These are phyloP conservation scores for Sphagnum contortum DNA, from an alignment of 225 moss, liverwort and hornwort genomes.

Conservation along the genomic window DNA sequence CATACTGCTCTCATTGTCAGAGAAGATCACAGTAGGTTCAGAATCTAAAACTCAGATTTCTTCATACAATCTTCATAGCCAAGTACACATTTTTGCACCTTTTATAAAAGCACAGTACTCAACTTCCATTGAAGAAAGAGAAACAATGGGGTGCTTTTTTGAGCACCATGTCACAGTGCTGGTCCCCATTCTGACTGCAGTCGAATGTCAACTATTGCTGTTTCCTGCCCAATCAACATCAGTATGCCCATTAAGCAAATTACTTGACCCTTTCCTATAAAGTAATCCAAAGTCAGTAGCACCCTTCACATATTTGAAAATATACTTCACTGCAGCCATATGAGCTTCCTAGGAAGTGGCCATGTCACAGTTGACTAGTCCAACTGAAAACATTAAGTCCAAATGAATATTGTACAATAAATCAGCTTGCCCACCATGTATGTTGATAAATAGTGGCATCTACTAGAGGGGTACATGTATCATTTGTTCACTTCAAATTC, in stretches of 20 bases:
- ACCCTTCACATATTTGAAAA: background rate
- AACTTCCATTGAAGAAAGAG: background rate
- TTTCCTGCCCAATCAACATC: background rate
- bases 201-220: background rate
- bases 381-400: background rate
- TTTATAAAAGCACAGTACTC: slow-evolving; percentile 1
- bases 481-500: background rate
- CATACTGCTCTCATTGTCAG: slow-evolving; percentile 4
- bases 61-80: background rate
- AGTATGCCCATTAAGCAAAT: background rate
- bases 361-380: background rate
- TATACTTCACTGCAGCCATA: background rate
- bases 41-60: background rate
- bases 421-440: background rate
- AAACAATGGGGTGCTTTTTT: background rate
- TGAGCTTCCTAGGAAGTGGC: background rate
- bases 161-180: background rate
- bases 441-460: background rate
- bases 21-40: background rate
- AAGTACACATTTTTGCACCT: background rate
- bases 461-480: background rate
- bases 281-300: background rate
- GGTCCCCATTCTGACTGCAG: background rate
- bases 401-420: background rate
- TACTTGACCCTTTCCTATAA: background rate